Base-by-base conservation (phyloP, 1,139 yeast species). In the Suhomyces kunorum region DNA sequence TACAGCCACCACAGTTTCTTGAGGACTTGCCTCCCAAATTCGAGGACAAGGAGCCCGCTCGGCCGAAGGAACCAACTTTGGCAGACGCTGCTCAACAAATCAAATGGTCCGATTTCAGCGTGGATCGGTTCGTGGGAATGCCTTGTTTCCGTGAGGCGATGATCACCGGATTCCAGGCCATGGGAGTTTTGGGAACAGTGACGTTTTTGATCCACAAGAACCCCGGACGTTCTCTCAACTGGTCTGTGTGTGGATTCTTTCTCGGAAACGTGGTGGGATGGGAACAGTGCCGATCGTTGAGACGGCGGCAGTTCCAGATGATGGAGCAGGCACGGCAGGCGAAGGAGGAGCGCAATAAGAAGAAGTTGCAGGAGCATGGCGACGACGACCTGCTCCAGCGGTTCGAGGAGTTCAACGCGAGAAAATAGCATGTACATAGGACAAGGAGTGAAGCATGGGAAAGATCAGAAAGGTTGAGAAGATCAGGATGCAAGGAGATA, bases 101-200 rank as follows among this genome's bases (percentile, higher is more conserved):
- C 20, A 59, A 59, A 34, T 35, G 64, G 7, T 54, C 66, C 8
- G 95, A 87, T 56, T 84, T 89, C 57, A 65, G 74, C 8, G 52
- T 80, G 7, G 69, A 68, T 3, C 71, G 76, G 32, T 68, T 84
- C 43, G 72, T 81, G 13, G 65, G 70, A 42, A 86, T 89, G 59
- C 96, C 98, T 2, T 90, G 98, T 61, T 87, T 90, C 61, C 71
- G 96, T 47, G 92, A 86, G 44, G 94, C 96, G 1, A 87, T 89
- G 60, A 70, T 90, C 47, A 78, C 95, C 0, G 98, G 97, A 4
- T 79, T 88, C 46, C 83, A 88, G 25, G 81, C 92, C n/a, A 80
- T 88, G 73, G 86, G 83, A 19, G 94, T 87, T 0, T 70, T 86
- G 27, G 87, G 90, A 0, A 76, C 83, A 0, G 86, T 87, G 27